Evolutionary conservation across 2,329 filamentous ascomycete species (phyloP).

Genomic region (Didymella keratinophila): DNA sequence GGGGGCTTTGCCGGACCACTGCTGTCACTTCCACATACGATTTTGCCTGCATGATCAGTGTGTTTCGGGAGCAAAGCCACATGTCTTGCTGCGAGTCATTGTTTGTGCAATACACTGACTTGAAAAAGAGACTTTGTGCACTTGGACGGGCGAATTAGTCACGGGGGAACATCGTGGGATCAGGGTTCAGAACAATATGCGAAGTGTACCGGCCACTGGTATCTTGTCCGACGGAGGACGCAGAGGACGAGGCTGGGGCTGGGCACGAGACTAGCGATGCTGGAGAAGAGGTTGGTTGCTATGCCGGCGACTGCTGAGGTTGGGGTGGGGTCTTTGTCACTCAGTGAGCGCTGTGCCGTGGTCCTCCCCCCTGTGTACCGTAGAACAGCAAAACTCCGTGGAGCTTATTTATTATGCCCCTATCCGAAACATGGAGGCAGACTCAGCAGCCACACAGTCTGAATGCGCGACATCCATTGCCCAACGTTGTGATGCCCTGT

Average conservation of each 20-base stretch:
- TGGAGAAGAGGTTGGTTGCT: neutral
- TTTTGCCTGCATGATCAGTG: constrained; percentile 12
- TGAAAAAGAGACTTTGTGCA: too few species aligned
- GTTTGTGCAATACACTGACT: too few species aligned
- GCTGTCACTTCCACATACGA: constrained; percentile 9
- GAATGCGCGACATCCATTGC: neutral
- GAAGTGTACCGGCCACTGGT: neutral
- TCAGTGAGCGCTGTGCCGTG: neutral
- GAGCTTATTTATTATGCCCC: neutral
- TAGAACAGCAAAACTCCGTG: too few species aligned
- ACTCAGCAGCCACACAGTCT: constrained; percentile 10
- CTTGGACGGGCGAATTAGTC: neutral
- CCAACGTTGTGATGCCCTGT: constrained; percentile 5
- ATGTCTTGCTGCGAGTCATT: constrained; percentile 19
- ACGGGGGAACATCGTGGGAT: constrained; percentile 9
- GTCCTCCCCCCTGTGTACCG: neutral
- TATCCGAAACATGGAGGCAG: constrained; percentile 11
- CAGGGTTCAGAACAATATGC: neutral
- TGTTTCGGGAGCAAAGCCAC: constrained; percentile 5
- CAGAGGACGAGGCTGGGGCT: neutral
- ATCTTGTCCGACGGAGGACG: neutral
- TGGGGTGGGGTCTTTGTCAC: constrained; percentile 4
- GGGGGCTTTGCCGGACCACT: neutral
- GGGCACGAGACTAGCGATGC: constrained; percentile 16
- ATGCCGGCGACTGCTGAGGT: neutral